Percentiles rank a stretch among this genome's conserved stretches.
phyloP scores from a whole-genome alignment of 306 rosid species.

The Senna siamea region DNA sequence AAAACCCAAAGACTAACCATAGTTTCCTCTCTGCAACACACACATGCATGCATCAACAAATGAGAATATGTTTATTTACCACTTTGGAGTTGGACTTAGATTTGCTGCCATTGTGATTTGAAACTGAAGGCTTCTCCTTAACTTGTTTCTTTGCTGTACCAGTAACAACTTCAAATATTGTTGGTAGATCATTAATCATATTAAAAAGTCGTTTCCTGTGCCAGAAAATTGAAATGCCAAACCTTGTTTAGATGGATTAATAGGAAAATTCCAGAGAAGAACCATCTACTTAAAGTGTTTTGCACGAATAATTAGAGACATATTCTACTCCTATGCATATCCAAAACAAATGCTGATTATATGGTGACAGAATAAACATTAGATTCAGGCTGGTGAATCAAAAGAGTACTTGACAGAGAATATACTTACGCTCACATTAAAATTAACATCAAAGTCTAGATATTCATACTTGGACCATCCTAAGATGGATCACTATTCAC shows the following conservation, averaged over 20 bases:
- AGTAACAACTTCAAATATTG: slow-evolving; percentile 82
- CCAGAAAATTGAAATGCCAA: slow-evolving; percentile 7
- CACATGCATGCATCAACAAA: slow-evolving; percentile 25
- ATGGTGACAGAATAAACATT: neutral
- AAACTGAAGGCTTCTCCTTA: slow-evolving; percentile 80
- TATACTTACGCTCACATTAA: neutral
- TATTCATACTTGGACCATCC: neutral
- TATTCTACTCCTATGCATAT: neutral
- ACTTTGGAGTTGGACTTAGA: slow-evolving; percentile 72
- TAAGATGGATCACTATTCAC: neutral
- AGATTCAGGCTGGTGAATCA: neutral
- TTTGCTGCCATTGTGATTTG: slow-evolving; percentile 77
- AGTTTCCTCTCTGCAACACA: slow-evolving; percentile 13
- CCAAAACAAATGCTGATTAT: neutral
- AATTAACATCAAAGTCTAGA: neutral
- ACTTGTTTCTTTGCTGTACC: slow-evolving; percentile 79
- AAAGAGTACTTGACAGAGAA: slow-evolving; percentile 4
- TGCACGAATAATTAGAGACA: neutral
- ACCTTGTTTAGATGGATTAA: slow-evolving; percentile 25
- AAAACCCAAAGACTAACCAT: slow-evolving; percentile 23
- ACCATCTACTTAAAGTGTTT: neutral
- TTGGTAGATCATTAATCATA: slow-evolving; percentile 85
- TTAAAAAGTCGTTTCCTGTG: slow-evolving; percentile 82
- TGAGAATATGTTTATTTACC: slow-evolving; percentile 45
- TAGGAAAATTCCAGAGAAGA: slow-evolving; percentile 4